Percentiles rank a stretch among this genome's conserved stretches.
Conservation (phyloP, 768 basidiomycete species). For the Xerocomellus amylosporus region DNA sequence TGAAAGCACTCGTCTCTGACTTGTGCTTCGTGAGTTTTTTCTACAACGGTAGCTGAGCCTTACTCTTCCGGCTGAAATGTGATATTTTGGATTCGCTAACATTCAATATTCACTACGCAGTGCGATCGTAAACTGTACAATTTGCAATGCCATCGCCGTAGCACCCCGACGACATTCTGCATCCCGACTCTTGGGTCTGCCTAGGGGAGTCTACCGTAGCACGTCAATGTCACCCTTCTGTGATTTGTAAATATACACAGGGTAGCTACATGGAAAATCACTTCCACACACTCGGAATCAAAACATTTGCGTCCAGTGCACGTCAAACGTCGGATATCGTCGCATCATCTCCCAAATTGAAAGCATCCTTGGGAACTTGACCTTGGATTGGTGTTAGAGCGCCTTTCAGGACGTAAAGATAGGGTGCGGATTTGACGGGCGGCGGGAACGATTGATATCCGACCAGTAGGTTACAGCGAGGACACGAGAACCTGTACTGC, state of each 20-base stretch:
- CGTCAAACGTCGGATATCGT: constrained; percentile 4
- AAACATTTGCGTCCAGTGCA: neutral
- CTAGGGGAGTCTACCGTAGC: neutral
- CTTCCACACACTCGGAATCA: neutral
- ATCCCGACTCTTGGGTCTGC: too few relatives aligned
- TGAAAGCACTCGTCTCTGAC: constrained; percentile 47
- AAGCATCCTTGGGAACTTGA: constrained; percentile 79
- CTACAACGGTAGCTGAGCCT: constrained; percentile 88
- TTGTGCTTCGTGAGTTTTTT: constrained; percentile 52
- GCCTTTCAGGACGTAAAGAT: constrained; percentile 76
- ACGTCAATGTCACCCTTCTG: neutral
- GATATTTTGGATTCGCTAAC: constrained; percentile 9
- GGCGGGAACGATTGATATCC: constrained; percentile 78
- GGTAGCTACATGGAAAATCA: neutral
- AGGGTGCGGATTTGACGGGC: constrained; percentile 73
- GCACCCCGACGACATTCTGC: too few relatives aligned
- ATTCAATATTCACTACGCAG: neutral
- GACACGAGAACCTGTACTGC: constrained; percentile 64
- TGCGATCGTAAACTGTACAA: neutral
- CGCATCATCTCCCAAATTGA: constrained; percentile 48
- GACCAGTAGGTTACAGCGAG: constrained; percentile 46
- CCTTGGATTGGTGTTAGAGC: constrained; percentile 89
- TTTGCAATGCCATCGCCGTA: neutral
- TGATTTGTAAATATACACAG: neutral
- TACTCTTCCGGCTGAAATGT: constrained; percentile 11